Evolutionary conservation across 2,329 filamentous ascomycete species (phyloP), one percentile per base, ranked within the genome.

Genomic region (Nothophoma quercina): DNA sequence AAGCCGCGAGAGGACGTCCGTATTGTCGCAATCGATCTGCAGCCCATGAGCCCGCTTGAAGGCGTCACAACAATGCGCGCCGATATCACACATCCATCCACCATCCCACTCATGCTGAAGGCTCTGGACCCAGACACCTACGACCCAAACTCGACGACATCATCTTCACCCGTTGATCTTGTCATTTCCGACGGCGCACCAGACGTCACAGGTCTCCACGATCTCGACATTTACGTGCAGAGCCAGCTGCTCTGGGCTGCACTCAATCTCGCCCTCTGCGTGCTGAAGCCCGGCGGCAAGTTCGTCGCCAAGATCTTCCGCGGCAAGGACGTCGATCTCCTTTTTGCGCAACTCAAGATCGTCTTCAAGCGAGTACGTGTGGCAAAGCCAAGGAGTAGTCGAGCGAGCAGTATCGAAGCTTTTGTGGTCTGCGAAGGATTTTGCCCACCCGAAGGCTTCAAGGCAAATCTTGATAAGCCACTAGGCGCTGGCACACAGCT

Each of bases 241-340:
- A 93, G 90, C 7, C 95, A 98, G 76, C 83, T 99, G 7, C 87
- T 99, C 41, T 97, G 96, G 75, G 91, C 93, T 0, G 95, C 95
- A 0, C 84, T 99, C 16, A 96, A 97, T 73, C 85, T 99, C 2
- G 92, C 95, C 0, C 85, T 97, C 10, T 96, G 93, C 70, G 92
- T 99, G 10, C 84, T 99, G 18, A 89, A 90, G 54, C 93, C 93
- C 0, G 95, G 95, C 34, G 95, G 95, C 58, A 96, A 91, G 69
- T 99, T 99, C 65, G 93, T 99, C 7, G 95, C 95, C 54, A 99
- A 99, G 80, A 97, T 99, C 56, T 99, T 99, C 78, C 82, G 95
- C 13, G 93, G 91, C 13, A 88, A 92, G 64, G 95, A 98, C 67
- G 93, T 98, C n/a, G 95, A 98, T 70, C 80, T 98, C 19, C 84